Evolutionary conservation across 176 grass and related monocot genomes (phyloP).

Genomic region (Avena eriantha): DNA sequence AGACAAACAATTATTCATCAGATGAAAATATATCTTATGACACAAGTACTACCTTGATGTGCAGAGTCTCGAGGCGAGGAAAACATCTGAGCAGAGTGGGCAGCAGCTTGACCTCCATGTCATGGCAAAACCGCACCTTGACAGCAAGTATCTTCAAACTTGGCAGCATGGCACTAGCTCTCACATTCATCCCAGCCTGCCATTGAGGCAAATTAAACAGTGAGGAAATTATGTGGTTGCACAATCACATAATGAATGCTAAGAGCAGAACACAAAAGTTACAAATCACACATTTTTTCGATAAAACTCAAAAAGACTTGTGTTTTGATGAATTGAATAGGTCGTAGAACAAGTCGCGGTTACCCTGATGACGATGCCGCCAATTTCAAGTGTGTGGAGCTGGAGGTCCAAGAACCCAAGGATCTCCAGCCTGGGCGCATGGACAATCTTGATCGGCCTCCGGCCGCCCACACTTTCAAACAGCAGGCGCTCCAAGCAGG

Average conservation of each 20-base stretch:
- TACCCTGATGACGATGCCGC: slow-evolving; percentile 38
- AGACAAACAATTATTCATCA: not conserved
- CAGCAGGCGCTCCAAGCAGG: slow-evolving; percentile 40
- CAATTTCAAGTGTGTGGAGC: slow-evolving; percentile 32
- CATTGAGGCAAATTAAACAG: slow-evolving; percentile 1
- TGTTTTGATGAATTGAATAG: too few relatives aligned
- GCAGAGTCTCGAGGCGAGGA: slow-evolving; percentile 40
- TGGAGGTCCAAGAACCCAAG: slow-evolving; percentile 35
- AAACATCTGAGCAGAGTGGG: slow-evolving; percentile 40
- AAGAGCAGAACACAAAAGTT: not conserved
- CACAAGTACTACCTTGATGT: slow-evolving; percentile 25
- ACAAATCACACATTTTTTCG: too few relatives aligned
- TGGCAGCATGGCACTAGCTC: slow-evolving; percentile 8
- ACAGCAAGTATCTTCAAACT: slow-evolving; percentile 38
- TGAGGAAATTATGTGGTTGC: not conserved
- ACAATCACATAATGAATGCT: not conserved
- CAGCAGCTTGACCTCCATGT: slow-evolving; percentile 36
- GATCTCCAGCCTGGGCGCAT: slow-evolving; percentile 26
- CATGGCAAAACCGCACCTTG: slow-evolving; percentile 31
- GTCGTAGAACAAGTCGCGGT: not conserved
- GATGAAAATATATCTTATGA: not conserved
- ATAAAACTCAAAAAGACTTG: too few relatives aligned
- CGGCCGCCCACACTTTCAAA: not conserved
- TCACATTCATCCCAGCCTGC: slow-evolving; percentile 30
- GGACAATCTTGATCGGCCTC: slow-evolving; percentile 38